phyloP scores from a whole-genome alignment of 1,139 yeast species.

The Magnusiomyces suaveolens region DNA sequence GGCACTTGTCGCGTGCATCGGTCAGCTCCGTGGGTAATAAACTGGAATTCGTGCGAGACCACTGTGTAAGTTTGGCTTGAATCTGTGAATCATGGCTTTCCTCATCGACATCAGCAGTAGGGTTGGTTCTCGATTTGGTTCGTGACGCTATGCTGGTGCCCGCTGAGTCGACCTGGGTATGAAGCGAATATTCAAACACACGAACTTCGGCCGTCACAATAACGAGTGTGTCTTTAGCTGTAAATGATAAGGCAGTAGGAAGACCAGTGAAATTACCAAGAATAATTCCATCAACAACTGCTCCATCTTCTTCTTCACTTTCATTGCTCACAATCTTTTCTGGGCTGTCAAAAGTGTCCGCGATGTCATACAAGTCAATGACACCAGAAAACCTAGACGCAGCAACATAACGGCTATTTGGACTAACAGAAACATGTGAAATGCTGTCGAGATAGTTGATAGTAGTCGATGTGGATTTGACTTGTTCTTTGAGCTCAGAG shows the following conservation, averaged over 20 bases:
- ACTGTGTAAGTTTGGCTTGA: slow-evolving; percentile 41
- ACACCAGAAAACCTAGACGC: slow-evolving; percentile 57
- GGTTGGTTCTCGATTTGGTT: neutral
- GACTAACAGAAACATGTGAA: slow-evolving; percentile 43
- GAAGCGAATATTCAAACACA: slow-evolving; percentile 50
- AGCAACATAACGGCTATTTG: slow-evolving; percentile 40
- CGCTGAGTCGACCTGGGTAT: neutral
- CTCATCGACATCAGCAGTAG: slow-evolving; percentile 24
- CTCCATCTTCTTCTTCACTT: neutral
- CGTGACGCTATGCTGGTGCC: neutral
- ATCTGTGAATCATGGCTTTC: slow-evolving; percentile 9
- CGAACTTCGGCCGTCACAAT: slow-evolving; percentile 68
- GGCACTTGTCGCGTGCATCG: slow-evolving; percentile 56
- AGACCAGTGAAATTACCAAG: slow-evolving; percentile 45
- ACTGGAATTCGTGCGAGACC: slow-evolving; percentile 69
- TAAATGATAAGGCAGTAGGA: slow-evolving; percentile 56
- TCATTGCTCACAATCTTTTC: slow-evolving; percentile 7
- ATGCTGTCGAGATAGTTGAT: slow-evolving; percentile 36
- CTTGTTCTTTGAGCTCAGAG: slow-evolving; percentile 27
- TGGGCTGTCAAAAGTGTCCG: slow-evolving; percentile 17
- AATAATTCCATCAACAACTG: slow-evolving; percentile 18
- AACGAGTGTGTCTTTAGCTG: slow-evolving; percentile 44
- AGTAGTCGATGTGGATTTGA: slow-evolving; percentile 24
- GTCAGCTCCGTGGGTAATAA: slow-evolving; percentile 59
- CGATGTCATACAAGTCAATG: slow-evolving; percentile 45